Evolutionary conservation across 1,284 basidiomycete genomes (phyloP).

Genomic region (Ustilago cynodontis): DNA sequence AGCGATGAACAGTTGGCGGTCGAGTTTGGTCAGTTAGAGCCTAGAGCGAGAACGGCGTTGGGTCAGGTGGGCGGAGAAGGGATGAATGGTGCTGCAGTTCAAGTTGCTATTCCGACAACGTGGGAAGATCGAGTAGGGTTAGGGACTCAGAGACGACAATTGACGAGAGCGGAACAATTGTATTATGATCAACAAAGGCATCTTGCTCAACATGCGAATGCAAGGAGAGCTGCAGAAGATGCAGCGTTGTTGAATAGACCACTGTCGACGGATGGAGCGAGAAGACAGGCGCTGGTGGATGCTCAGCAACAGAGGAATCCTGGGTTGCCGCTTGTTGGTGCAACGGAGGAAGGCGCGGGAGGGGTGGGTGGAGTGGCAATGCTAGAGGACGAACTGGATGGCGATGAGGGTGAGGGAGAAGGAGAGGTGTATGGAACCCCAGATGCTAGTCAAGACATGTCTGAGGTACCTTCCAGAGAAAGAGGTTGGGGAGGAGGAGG

Average conservation of each 20-base stretch:
- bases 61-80: background rate
- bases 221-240: conserved; percentile 31
- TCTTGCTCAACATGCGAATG: conserved; percentile 32
- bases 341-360: background rate
- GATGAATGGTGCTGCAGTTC: background rate
- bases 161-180: conserved; percentile 38
- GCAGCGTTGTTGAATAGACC: conserved; percentile 17
- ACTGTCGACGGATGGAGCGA: background rate
- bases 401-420: background rate
- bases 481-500: background rate
- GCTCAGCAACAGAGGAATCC: conserved; percentile 40
- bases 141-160: background rate
- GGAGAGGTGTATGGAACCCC: conserved; percentile 30
- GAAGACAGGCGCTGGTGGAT: conserved; percentile 5
- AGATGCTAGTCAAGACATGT: conserved; percentile 13
- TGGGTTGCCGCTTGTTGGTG: conserved; percentile 23
- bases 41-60: conserved; percentile 41
- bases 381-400: conserved; percentile 18
- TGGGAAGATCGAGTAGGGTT: background rate
- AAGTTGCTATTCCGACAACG: background rate
- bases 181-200: conserved; percentile 46
- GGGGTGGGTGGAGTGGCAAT: conserved; percentile 6
- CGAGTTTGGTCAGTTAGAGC: conserved; percentile 52
- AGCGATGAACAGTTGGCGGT: conserved; percentile 45
- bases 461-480: background rate